phyloP scores from a whole-genome alignment of 2,329 filamentous ascomycete species.

The Penicillium olsonii region DNA sequence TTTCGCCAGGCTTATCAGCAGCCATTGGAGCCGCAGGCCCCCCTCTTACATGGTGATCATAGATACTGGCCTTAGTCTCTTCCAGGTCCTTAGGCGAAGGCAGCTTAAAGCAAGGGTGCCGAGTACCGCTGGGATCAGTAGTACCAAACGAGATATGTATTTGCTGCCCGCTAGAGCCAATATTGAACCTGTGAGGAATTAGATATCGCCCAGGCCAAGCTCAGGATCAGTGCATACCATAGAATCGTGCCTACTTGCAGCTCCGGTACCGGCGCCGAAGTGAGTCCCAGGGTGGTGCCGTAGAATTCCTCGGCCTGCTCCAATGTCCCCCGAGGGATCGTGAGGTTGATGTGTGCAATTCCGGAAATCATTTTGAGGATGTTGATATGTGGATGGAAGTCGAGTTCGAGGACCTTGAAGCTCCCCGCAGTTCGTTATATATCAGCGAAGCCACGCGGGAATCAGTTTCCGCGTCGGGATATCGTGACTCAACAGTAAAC shows the following conservation, averaged over 20 bases:
- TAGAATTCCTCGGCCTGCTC: conserved; percentile 58
- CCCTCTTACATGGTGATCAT: conserved; percentile 53
- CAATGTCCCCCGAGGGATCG: conserved; percentile 57
- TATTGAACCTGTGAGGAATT: conserved; percentile 53
- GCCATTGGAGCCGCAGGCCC: conserved; percentile 54
- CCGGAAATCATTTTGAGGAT: conserved; percentile 60
- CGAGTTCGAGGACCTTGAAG: neutral
- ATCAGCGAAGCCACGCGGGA: conserved; percentile 1
- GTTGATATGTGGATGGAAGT: neutral
- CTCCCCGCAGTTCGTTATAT: conserved; percentile 2
- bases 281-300: conserved; percentile 57
- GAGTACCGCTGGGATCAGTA: conserved; percentile 44
- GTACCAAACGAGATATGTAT: conserved; percentile 55
- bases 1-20: conserved; percentile 58
- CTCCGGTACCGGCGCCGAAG: conserved; percentile 53
- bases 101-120: conserved; percentile 63
- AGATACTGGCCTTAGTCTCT: conserved; percentile 52
- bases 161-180: conserved; percentile 56
- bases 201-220: neutral
- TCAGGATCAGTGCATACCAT: conserved; percentile 48
- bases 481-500: neutral
- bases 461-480: conserved; percentile 7
- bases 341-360: conserved; percentile 60
- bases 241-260: conserved; percentile 54
- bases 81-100: conserved; percentile 51